A percentile compares a stretch with the other conserved stretches of the same genome.
Evolutionary conservation across 1,284 basidiomycete species (phyloP).

Genomic region (Tausonia pullulans): DNA sequence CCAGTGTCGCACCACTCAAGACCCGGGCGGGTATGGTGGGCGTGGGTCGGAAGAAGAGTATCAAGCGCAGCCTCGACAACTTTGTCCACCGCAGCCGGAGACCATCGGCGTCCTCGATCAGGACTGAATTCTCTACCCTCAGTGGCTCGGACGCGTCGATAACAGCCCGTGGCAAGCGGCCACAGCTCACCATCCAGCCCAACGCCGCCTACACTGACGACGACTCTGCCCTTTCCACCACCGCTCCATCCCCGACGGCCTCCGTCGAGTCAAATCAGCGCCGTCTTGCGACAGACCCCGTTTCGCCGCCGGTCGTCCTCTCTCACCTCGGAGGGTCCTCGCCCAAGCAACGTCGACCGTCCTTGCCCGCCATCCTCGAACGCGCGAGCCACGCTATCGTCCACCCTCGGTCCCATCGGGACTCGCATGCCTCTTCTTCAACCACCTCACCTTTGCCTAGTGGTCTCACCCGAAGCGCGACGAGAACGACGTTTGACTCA

Average conservation of each 20-base stretch:
- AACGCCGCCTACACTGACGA: neutral
- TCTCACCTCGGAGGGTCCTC: neutral
- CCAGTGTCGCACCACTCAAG: neutral
- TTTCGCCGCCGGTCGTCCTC: neutral
- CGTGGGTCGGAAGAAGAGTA: neutral
- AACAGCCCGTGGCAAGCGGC: no score
- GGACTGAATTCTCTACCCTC: neutral
- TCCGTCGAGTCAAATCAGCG: neutral
- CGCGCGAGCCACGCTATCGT: conserved; percentile 27
- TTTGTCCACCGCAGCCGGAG: conserved; percentile 5
- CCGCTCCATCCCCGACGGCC: neutral
- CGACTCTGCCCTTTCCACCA: conserved; percentile 4
- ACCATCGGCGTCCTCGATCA: neutral
- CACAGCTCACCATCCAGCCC: no score
- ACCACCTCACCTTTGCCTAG: neutral
- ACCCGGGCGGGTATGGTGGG: neutral
- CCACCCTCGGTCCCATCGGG: conserved; percentile 13
- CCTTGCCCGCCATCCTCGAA: conserved; percentile 34
- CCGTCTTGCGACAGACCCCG: conserved; percentile 8
- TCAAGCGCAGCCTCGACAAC: conserved; percentile 3
- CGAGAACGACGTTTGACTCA: neutral
- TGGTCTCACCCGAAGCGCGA: neutral
- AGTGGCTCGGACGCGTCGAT: neutral
- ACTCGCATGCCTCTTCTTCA: neutral
- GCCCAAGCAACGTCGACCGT: conserved; percentile 25